Percentiles rank a stretch among this genome's conserved stretches.
phyloP scores from a whole-genome alignment of 208 protist genomes.

The Leishmania gerbilli region DNA sequence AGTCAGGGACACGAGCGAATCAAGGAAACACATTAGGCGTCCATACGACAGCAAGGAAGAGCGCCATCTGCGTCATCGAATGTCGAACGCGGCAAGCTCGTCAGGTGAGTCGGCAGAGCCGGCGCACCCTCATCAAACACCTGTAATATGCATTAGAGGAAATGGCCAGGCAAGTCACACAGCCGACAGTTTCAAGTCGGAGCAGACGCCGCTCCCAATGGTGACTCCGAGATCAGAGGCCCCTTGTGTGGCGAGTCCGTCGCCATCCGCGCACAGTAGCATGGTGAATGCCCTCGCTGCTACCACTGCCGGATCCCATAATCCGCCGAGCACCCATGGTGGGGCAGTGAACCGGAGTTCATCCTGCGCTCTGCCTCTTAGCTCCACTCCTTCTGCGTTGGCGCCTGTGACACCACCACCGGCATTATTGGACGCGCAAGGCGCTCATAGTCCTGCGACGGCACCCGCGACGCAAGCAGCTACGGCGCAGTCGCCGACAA shows the following conservation, averaged over 20 bases:
- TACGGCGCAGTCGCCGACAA: neutral
- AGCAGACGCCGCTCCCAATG: neutral
- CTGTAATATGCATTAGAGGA: neutral
- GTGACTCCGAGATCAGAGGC: neutral
- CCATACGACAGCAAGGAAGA: neutral
- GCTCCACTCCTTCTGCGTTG: neutral
- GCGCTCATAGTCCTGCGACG: neutral
- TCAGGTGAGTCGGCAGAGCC: neutral
- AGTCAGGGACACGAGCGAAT: neutral
- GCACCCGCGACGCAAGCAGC: neutral
- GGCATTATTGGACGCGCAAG: neutral
- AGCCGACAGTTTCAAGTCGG: neutral
- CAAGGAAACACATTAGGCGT: neutral
- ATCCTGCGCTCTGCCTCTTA: neutral
- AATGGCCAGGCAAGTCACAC: neutral
- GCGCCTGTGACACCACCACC: neutral
- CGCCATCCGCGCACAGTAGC: neutral
- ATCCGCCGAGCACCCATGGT: neutral
- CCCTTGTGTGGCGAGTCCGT: neutral
- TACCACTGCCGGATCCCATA: neutral
- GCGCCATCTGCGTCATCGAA: neutral
- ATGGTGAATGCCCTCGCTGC: neutral
- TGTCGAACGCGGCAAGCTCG: neutral
- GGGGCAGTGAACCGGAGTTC: neutral
- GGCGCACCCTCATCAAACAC: neutral